Conservation (phyloP, 176 grass and related monocot genomes). For the Musa beccarii region DNA sequence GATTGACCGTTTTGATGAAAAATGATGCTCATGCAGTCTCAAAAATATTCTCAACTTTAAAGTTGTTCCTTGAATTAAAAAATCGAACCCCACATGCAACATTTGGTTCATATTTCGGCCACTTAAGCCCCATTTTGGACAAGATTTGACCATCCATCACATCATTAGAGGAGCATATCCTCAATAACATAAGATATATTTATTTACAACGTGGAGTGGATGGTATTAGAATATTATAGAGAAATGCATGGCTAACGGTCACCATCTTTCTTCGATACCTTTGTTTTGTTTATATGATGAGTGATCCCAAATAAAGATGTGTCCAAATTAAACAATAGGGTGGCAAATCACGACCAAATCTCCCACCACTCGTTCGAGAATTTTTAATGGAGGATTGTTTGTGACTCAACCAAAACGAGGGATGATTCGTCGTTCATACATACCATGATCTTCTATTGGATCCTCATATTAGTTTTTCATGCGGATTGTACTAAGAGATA, state of each 20-base stretch:
- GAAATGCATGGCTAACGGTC: background rate
- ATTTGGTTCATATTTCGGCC: background rate
- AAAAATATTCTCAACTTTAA: background rate
- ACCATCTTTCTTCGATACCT: background rate
- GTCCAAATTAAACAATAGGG: background rate
- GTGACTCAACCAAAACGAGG: background rate
- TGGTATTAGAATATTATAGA: background rate
- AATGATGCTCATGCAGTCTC: background rate
- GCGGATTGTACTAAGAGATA: no score
- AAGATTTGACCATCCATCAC: slow-evolving; percentile 5
- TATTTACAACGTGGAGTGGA: background rate
- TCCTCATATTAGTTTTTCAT: background rate
- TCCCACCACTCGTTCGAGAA: background rate
- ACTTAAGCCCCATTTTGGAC: background rate
- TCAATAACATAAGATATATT: background rate
- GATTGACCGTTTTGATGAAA: no score
- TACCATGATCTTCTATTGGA: background rate
- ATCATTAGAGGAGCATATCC: background rate
- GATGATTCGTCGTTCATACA: background rate
- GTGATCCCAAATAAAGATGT: background rate
- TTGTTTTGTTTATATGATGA: background rate
- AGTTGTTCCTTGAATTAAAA: background rate
- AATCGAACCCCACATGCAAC: background rate
- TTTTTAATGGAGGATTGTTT: background rate
- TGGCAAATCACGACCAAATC: background rate